Base-by-base conservation (phyloP, 2,329 filamentous ascomycete species). In the Hymenoscyphus fructigenus region DNA sequence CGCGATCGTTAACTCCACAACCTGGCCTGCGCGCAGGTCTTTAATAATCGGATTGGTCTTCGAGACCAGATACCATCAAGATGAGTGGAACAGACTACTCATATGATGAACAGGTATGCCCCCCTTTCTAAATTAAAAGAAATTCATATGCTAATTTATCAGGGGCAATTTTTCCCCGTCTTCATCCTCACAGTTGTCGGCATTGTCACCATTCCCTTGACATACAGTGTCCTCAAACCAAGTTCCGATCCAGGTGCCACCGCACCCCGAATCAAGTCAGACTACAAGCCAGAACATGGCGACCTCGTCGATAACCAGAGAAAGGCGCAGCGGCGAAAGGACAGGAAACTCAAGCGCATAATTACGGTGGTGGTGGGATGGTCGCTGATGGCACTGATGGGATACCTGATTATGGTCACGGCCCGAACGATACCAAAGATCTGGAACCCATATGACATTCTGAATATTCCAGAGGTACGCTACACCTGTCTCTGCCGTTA, bases 151-250 rank as follows among this genome's bases (percentile, higher is more conserved):
- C 68, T 73, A 67, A 71, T 50, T 12, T 60, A 36, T 65, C 66
- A 95, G 87, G 93, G 93, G 74, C 92, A 97, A 86, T 97, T 97
- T 83, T 99, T 97, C 84, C 95, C 96, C 72, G 97, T 96, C 86
- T 99, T 99, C 83, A 90, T 98, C 80, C 88, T 97, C 76, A 97
- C 93, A 55, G 85, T 98, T 75, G 88, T 90, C 68, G 88, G 89
- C 75, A 87, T 99, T 71, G 85, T 97, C 79, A 97, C 95, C 38
- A 81, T 97, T 65, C 93, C 94, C 67, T 85, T 96, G 75, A 96
- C 94, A 74, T 97, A 96, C 80, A 91, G 88, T 70, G 88, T 97
- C 72, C 84, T 97, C 74, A 90, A 89, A 76, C 88, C 92, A 56
- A 91, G 86, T 78, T 91, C 82, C 70, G 82, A 93, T 74, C 87